Conservation (phyloP, 768 basidiomycete species). For the Lentinula aciculospora region DNA sequence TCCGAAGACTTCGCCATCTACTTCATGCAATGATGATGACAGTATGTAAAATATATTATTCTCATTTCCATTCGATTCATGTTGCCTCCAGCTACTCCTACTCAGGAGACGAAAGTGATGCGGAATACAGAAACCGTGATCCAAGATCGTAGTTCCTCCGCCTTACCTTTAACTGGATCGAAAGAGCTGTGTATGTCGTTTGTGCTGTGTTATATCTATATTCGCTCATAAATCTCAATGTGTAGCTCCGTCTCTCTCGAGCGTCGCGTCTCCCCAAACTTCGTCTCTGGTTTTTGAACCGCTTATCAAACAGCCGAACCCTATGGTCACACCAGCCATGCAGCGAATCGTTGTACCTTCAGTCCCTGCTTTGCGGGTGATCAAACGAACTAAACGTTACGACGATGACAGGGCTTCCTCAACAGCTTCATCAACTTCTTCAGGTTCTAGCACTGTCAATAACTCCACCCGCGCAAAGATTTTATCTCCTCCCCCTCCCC, state of each 20-base stretch:
- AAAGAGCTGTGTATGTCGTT: not conserved
- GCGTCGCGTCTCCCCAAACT: not conserved
- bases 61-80: not conserved
- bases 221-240: too few relatives aligned
- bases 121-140: not conserved
- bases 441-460: not conserved
- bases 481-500: not conserved
- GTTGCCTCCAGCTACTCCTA: not conserved
- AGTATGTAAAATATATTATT: not conserved
- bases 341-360: constrained; percentile 17
- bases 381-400: constrained; percentile 30
- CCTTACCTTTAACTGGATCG: not conserved
- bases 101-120: not conserved
- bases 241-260: not conserved
- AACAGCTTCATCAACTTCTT: constrained; percentile 8
- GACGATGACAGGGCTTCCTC: constrained; percentile 15
- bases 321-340: constrained; percentile 11
- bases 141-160: not conserved
- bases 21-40: not conserved
- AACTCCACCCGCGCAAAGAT: not conserved
- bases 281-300: constrained; percentile 1
- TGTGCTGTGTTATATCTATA: too few relatives aligned
- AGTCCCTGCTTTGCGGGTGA: constrained; percentile 41
- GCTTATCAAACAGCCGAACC: not conserved
- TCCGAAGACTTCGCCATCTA: not conserved